phyloP scores from a whole-genome alignment of 495 filamentous ascomycete genomes.

The Penicillium pancosmium region DNA sequence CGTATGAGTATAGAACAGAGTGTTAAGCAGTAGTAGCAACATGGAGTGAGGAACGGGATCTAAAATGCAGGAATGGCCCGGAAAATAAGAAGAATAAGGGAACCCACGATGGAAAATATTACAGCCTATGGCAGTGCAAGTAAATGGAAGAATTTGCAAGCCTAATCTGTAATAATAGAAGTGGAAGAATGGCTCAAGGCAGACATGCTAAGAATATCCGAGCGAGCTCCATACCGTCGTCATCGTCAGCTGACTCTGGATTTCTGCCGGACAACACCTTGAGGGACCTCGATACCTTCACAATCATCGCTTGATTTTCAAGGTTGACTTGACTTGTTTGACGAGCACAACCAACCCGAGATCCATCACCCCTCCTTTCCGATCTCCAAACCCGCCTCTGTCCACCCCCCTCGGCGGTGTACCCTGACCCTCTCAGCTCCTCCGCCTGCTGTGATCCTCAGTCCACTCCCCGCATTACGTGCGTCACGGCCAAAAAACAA shows the following conservation, averaged over 20 bases:
- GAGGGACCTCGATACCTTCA: slow-evolving; percentile 3
- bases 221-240: slow-evolving; percentile 21
- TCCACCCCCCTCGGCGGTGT: slow-evolving; percentile 5
- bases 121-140: too few species aligned
- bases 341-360: not conserved
- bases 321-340: not conserved
- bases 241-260: slow-evolving; percentile 30
- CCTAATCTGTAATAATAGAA: not conserved
- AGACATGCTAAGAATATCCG: slow-evolving; percentile 21
- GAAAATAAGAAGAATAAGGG: too few species aligned
- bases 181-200: slow-evolving; percentile 12
- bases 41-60: too few species aligned
- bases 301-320: slow-evolving; percentile 10
- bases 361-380: not conserved
- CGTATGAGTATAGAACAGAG: too few species aligned
- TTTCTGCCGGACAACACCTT: slow-evolving; percentile 16
- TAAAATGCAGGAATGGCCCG: too few species aligned
- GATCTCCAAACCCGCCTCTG: not conserved
- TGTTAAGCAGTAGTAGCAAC: too few species aligned
- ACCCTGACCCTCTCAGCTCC: slow-evolving; percentile 8
- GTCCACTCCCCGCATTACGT: slow-evolving; percentile 38
- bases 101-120: too few species aligned
- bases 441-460: slow-evolving; percentile 10
- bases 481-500: slow-evolving; percentile 11
- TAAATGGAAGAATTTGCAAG: not conserved